Evolutionary conservation across 164 flowering plant genomes (phyloP).

Genomic region (Taxillus chinensis): DNA sequence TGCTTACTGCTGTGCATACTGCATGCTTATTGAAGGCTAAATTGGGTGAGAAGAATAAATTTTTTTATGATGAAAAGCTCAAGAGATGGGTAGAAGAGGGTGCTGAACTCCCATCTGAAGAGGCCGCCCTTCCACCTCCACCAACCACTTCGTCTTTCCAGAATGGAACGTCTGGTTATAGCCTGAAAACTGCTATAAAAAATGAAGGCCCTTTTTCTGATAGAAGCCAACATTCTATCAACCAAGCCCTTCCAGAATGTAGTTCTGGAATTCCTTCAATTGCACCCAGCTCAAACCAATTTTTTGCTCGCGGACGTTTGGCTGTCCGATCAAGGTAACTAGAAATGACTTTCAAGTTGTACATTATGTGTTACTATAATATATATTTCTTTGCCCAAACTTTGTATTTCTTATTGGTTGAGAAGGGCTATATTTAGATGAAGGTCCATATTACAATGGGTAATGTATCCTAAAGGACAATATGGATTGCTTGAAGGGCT

Average conservation of each 20-base stretch:
- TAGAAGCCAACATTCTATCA: slow-evolving; percentile 32
- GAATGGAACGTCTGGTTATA: slow-evolving; percentile 50
- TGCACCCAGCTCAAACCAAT: slow-evolving; percentile 72
- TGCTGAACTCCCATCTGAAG: slow-evolving; percentile 73
- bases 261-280: slow-evolving; percentile 72
- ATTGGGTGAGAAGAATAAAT: slow-evolving; percentile 78
- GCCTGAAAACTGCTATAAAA: slow-evolving; percentile 31
- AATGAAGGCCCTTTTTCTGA: slow-evolving; percentile 28
- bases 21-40: slow-evolving; percentile 51
- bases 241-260: slow-evolving; percentile 30
- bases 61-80: slow-evolving; percentile 90
- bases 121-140: slow-evolving; percentile 76
- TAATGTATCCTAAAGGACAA: too few relatives aligned
- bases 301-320: slow-evolving; percentile 77
- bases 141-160: slow-evolving; percentile 57
- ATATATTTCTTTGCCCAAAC: background rate
- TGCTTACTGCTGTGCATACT: background rate
- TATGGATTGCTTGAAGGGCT: too few relatives aligned
- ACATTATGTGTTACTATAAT: background rate
- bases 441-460: too few relatives aligned
- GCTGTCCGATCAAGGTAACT: slow-evolving; percentile 82
- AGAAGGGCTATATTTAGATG: background rate
- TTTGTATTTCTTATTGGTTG: background rate
- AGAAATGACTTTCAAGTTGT: background rate
- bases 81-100: slow-evolving; percentile 99